Conservation (phyloP, 2,329 filamentous ascomycete genomes). For the Hypoxylon sp. region DNA sequence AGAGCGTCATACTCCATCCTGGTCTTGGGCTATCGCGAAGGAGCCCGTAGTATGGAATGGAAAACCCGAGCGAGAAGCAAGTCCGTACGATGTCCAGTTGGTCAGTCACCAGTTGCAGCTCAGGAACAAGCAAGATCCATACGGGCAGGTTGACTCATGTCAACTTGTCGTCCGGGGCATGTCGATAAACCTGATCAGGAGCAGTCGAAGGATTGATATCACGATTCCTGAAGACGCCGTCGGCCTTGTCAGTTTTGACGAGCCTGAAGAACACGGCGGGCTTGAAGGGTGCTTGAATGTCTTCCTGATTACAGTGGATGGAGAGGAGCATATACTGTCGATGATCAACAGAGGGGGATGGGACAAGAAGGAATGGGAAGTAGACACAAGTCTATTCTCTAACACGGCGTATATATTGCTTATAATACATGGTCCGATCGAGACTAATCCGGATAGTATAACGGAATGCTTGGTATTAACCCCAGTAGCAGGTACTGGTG, state of each 20-base stretch:
- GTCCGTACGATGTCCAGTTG: background rate
- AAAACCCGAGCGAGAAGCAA: background rate
- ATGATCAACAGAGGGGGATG: background rate
- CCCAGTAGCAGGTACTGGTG: background rate
- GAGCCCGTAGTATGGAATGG: background rate
- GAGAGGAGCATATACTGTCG: background rate
- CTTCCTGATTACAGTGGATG: background rate
- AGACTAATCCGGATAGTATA: background rate
- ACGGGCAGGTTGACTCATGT: background rate
- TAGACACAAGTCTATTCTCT: background rate
- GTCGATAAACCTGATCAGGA: background rate
- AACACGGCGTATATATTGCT: background rate
- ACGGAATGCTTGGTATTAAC: background rate
- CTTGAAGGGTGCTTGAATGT: background rate
- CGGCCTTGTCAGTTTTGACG: background rate
- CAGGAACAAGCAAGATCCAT: background rate
- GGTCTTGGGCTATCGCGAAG: constrained; percentile 13
- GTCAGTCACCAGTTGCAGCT: background rate
- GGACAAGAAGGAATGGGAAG: background rate
- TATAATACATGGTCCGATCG: background rate
- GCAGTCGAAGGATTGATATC: background rate
- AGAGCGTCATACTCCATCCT: constrained; percentile 2
- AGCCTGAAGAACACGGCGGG: background rate
- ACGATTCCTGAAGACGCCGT: background rate
- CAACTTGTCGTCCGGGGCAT: background rate